Base-by-base conservation (phyloP, 2,329 filamentous ascomycete genomes). In the Amauroascus niger region DNA sequence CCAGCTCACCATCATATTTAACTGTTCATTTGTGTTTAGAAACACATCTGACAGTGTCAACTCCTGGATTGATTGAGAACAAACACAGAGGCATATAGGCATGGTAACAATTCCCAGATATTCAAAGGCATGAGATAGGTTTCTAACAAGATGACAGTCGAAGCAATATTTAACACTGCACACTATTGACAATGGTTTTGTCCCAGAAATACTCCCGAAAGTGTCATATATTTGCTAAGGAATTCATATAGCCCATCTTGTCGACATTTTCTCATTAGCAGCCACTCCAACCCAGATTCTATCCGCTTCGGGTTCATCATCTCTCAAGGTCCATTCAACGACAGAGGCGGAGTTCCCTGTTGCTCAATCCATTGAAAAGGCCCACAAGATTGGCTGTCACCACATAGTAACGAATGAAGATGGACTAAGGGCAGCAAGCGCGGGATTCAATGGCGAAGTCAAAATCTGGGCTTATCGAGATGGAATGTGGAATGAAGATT, bases 151-250 rank as follows among this genome's bases (percentile, higher is more conserved):
- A 13, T 56, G 28, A 56, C 54, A 96, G 93, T 98, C 93, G 53
- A 97, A 97, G 76, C 93, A 97, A 84, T 98, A 96, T 69, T 80
- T 98, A 58, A 94, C 91, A 64, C 86, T 86, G 61, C 88, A 95
- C 70, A 91, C 89, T 41, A 81, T 95, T 69, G 87, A 95, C 68
- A 81, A 89, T 75, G 89, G 88, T 88, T 69, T 68, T 75, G 26
- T 35, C 37, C 33, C 18, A 30, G 30, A 40, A 43, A 32, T 9
- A n/a, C 18, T 37, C n/a, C 13, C n/a, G 32, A 39, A 47, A 43
- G 30, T 8, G 16, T 50, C 53, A 35, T 39, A 55, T 45, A 58
- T 66, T 68, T 58, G 65, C 64, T 60, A 64, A 63, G 45, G 68
- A 57, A 61, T 54, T 52, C 46, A 45, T 41, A 41, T 64, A 93